Conservation (phyloP, 2,329 filamentous ascomycete species). For the Claviceps capensis region DNA sequence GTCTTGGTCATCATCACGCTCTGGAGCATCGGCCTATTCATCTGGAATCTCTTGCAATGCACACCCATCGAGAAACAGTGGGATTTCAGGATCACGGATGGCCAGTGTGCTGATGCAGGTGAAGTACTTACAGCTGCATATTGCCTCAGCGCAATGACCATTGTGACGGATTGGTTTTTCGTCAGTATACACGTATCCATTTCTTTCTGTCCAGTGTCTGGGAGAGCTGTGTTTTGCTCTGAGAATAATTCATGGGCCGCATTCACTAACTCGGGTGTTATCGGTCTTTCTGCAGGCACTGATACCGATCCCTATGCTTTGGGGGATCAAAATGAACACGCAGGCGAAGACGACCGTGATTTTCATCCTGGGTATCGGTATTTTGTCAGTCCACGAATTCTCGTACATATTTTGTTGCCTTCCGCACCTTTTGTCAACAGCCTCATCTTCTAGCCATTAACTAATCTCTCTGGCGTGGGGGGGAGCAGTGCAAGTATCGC, state of each 20-base stretch:
- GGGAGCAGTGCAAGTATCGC: conserved; percentile 36
- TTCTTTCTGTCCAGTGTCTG: no score
- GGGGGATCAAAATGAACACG: conserved; percentile 37
- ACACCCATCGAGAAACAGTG: conserved; percentile 36
- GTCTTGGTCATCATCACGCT: conserved; percentile 32
- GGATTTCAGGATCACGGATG: conserved; percentile 33
- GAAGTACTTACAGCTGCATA: conserved; percentile 35
- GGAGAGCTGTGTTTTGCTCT: not conserved
- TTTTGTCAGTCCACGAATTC: conserved; percentile 21
- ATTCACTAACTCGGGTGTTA: not conserved
- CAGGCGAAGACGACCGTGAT: conserved; percentile 38
- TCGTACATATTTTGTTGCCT: no score
- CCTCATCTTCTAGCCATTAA: no score
- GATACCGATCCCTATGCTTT: conserved; percentile 39
- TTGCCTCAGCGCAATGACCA: conserved; percentile 36
- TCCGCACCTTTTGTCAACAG: no score
- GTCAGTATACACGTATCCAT: conserved; percentile 15
- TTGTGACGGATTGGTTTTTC: conserved; percentile 42
- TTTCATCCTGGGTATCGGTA: conserved; percentile 32
- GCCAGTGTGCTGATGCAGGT: conserved; percentile 28
- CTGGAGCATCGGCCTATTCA: conserved; percentile 33
- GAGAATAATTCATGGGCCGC: not conserved
- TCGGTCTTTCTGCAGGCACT: conserved; percentile 23
- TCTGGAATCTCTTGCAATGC: conserved; percentile 40
- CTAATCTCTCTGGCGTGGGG: not conserved